Evolutionary conservation across 2,329 filamentous ascomycete genomes (phyloP), one percentile per base, ranked within the genome.

Genomic region (Exophiala alcalophila): DNA sequence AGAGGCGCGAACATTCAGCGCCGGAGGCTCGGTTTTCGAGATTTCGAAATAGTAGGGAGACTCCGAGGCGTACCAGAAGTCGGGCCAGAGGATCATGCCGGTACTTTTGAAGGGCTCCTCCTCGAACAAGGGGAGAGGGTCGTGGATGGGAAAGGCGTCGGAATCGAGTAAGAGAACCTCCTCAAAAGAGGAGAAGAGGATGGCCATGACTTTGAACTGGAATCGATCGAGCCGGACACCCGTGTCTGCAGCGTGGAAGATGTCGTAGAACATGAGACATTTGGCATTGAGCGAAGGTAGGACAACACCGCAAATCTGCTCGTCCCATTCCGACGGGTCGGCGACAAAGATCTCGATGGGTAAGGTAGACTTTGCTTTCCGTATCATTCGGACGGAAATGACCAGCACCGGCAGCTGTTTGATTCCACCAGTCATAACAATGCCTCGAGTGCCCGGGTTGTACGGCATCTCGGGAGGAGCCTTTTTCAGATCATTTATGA

Each of bases 161-260:
- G 73, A 72, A 54, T 81, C 77, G 55, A 81, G 70, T 59, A 77
- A 78, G 12, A 81, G 64, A 8, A 78, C 68, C 39, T 78, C 68
- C 55, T 78, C 72, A 50, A 79, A 81, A 3, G 74, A 73, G 1
- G 77, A 78, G 49, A 79, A 73, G 2, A 81, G 62, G 12, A 80
- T 69, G 3, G 76, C 66, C 50, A 79, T 72, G 25, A 73, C 66
- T 57, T 80, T 80, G 62, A 73, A 72, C 54, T 80, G 76, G 55
- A 69, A 78, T 7, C 43, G 43, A 20, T 53, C 45, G 34, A 56
- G 40, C 25, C 28, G 33, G 4, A 52, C 39, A 11, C 44, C 50
- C 9, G 44, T 37, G 12, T 45, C 37, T n/a, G 48, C 43, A 20
- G 51, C 35, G 27, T 39, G 43, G 24, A 54, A 50, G 12, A 57